These are phyloP conservation scores for Kodamaea hsintzibuensis DNA, from an alignment of 805 yeast species.

Conservation along the genomic window DNA sequence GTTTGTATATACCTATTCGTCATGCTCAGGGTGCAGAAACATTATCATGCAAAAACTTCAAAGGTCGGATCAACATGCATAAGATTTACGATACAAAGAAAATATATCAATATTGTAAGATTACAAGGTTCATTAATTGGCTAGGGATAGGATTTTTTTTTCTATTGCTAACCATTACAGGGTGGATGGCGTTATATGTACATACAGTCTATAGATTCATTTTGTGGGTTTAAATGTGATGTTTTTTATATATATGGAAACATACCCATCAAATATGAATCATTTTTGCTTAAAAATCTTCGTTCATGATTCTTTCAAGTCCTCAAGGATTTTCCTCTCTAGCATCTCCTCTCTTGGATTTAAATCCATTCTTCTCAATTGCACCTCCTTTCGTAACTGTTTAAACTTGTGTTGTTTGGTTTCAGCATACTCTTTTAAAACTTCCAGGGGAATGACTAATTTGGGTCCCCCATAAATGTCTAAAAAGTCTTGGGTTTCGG, in stretches of 20 bases:
- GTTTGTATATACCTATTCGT: background rate
- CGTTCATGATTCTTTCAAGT: no score
- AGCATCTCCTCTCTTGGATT: conserved; percentile 5
- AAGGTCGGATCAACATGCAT: background rate
- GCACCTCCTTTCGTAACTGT: conserved; percentile 2
- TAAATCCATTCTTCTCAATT: background rate
- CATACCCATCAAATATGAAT: no score
- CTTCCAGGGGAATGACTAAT: conserved; percentile 5
- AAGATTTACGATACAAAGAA: background rate
- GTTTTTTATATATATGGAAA: no score
- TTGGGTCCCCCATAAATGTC: conserved; percentile 1
- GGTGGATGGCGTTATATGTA: background rate
- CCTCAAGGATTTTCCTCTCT: background rate
- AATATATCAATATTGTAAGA: background rate
- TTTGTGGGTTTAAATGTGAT: no score
- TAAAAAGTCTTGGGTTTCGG: background rate
- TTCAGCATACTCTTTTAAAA: conserved; percentile 2
- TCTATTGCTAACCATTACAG: no score
- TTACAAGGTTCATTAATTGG: no score
- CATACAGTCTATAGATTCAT: background rate
- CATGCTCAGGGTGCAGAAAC: background rate
- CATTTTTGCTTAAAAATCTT: no score
- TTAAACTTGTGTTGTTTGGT: conserved; percentile 9
- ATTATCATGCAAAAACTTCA: background rate
- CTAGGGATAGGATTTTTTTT: no score